Evolutionary conservation across 495 filamentous ascomycete species (phyloP), one percentile per base, ranked within the genome.

Genomic region (Penicillium riverlandense): DNA sequence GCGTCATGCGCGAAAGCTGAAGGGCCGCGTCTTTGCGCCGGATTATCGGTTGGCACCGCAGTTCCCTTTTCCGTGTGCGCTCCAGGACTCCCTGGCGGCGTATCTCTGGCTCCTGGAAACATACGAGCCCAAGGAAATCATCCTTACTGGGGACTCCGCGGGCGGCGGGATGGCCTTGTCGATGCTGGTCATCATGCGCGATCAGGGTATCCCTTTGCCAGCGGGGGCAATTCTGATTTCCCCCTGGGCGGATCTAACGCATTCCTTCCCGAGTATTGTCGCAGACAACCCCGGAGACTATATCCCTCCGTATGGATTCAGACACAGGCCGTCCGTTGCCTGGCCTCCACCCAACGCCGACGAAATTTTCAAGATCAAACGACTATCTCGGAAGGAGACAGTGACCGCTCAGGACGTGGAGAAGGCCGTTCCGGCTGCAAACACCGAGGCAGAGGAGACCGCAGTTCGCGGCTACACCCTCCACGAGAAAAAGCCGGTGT

Each of bases 261-360:
- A 96, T 60, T 94, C 88, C 0, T 96, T 96, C 52, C 91, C 91
- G 0, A 95, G 90, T 50, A 79, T 96, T 32, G 79, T 81, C 11
- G 74, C 69, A 11, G 82, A 89, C 35, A 82, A 77, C 47, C 79
- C 79, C 1, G 61, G 80, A 11, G 91, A 97, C 55, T 97, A 95
- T 53, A 89, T 97, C 16, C 91, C 91, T 11, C 62, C 82, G 0
- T 80, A 83, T 47, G 91, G 91, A 0, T 97, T 97, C 56, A 77
- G 85, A 29, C 86, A 95, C 41, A 85, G 79, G 43, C 91, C 91
- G 0, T 92, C 86, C 0, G 59, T 69, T 14, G 79, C 86, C 9
- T 97, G 91, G 91, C 91, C 91, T n/a, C 91, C 91, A 11, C 85
- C 89, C 13, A 90, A 86, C 40, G 71, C 76, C 11, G 86, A 90